These are phyloP conservation scores for Pestalotiopsis sp. DNA, from an alignment of 2,329 filamentous ascomycete species.

Conservation along the genomic window DNA sequence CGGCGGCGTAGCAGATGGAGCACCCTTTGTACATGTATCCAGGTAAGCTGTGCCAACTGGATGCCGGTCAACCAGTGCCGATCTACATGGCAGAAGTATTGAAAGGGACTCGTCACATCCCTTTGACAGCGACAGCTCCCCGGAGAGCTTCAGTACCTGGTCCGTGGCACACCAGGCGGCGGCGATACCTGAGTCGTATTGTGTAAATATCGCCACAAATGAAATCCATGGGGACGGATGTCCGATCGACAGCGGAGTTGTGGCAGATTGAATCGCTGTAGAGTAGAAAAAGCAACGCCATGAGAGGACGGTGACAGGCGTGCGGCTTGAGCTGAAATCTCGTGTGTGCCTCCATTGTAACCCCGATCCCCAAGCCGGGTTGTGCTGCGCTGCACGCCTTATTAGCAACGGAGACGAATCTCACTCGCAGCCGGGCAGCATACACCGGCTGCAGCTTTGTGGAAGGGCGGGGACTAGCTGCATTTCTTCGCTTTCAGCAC, in stretches of 20 bases:
- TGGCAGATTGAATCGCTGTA: background rate
- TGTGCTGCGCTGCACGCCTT: background rate
- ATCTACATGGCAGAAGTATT: too few relatives aligned
- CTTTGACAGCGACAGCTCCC: too few relatives aligned
- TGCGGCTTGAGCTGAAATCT: background rate
- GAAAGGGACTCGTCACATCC: too few relatives aligned
- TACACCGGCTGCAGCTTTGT: background rate
- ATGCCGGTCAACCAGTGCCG: too few relatives aligned
- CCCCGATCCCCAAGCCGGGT: background rate
- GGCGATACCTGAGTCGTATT: background rate
- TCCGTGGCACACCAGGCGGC: too few relatives aligned
- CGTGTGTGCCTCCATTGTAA: background rate
- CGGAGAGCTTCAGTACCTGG: too few relatives aligned
- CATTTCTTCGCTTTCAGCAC: background rate
- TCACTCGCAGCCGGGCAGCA: background rate
- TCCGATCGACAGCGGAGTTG: background rate
- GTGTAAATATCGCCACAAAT: background rate
- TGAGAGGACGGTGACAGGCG: background rate
- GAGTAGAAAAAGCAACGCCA: background rate
- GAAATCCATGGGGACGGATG: background rate
- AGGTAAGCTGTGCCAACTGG: too few relatives aligned
- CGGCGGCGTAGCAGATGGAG: too few relatives aligned
- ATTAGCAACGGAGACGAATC: background rate
- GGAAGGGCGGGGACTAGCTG: background rate
- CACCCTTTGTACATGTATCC: too few relatives aligned